Base-by-base conservation (phyloP, 2,329 filamentous ascomycete species). In the Xylariaceae sp. region DNA sequence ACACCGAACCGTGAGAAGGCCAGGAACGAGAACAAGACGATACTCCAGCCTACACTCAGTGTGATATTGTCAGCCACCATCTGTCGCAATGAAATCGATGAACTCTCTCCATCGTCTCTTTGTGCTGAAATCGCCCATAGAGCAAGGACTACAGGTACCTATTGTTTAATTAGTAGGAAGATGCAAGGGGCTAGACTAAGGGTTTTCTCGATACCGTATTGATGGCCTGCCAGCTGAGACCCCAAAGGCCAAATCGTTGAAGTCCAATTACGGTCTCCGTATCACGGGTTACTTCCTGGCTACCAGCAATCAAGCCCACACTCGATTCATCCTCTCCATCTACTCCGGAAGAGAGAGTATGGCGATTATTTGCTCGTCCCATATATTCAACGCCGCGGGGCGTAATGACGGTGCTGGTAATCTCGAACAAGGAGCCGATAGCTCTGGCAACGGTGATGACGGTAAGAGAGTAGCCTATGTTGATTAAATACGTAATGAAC, bases 401-500 rank as follows among this genome's bases (percentile, higher is more conserved):
- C 0, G 81, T 81, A 7, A 80, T 69, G 63, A 81, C 75, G 2
- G 82, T 84, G 10, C 80, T 80, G 16, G 74, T 78, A 12, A 85
- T 73, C 62, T 84, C 82, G n/a, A 81, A 75, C 7, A 76, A 46
- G 4, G 80, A 79, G 2, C 80, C 77, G 18, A 74, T 71, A 6
- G 77, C 77, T 37, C 79, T 71, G 54, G 78, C 76, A 32, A 74
- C 63, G 2, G 78, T 82, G 29, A 84, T 77, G 3, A 75, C 65
- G 7, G 77, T 69, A 2, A 81, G 72, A 0, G 70, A 79, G 56
- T 81, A 81, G 0, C 79, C 79, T 2, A 74, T 69, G 40, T 77
- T 76, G 2, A 84, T 73, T 2, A 85, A 71, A 56, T 81, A 85
- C 0, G 81, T 84, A 41, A 82, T 73, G 74, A 84, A 83, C 6